Conservation (phyloP, 371 early-diverging fungal genomes). For the Hamiltosporidium tvaerminnensis region DNA sequence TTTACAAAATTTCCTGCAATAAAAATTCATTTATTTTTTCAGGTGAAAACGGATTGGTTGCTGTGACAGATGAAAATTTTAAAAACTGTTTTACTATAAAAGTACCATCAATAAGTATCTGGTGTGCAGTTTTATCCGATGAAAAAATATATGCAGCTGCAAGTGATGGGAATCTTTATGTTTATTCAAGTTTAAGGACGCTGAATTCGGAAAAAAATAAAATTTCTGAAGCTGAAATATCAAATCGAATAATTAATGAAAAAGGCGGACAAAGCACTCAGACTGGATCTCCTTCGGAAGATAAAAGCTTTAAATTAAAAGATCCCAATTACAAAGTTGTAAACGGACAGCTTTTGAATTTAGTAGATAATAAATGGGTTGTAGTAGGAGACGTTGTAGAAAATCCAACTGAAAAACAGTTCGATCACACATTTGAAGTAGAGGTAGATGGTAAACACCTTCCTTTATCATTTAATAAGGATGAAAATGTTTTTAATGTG, state of each 20-base stretch:
- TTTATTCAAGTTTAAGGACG: neutral
- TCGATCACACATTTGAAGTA: slow-evolving; percentile 45
- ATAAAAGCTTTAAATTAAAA: neutral
- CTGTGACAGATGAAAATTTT: slow-evolving; percentile 22
- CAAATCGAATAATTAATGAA: too few relatives aligned
- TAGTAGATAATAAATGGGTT: slow-evolving; percentile 33
- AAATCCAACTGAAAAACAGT: slow-evolving; percentile 12
- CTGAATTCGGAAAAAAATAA: too few relatives aligned
- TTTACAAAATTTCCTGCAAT: slow-evolving; percentile 19
- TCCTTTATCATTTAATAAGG: slow-evolving; percentile 44
- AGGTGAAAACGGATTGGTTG: slow-evolving; percentile 45
- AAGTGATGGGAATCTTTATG: slow-evolving; percentile 43
- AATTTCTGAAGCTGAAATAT: too few relatives aligned
- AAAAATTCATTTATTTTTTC: slow-evolving; percentile 14
- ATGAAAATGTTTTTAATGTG: slow-evolving; percentile 44
- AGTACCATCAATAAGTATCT: slow-evolving; percentile 28
- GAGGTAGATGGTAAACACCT: slow-evolving; percentile 33
- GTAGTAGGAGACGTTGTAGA: slow-evolving; percentile 33
- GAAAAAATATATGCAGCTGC: slow-evolving; percentile 27
- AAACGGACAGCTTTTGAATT: slow-evolving; percentile 32
- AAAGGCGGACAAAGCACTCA: too few relatives aligned
- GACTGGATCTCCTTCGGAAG: too few relatives aligned
- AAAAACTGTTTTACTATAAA: slow-evolving; percentile 9
- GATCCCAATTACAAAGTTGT: slow-evolving; percentile 28
- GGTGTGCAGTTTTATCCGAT: slow-evolving; percentile 16